phyloP scores from a whole-genome alignment of 2,329 filamentous ascomycete species.

The Sporothrix humicola region DNA sequence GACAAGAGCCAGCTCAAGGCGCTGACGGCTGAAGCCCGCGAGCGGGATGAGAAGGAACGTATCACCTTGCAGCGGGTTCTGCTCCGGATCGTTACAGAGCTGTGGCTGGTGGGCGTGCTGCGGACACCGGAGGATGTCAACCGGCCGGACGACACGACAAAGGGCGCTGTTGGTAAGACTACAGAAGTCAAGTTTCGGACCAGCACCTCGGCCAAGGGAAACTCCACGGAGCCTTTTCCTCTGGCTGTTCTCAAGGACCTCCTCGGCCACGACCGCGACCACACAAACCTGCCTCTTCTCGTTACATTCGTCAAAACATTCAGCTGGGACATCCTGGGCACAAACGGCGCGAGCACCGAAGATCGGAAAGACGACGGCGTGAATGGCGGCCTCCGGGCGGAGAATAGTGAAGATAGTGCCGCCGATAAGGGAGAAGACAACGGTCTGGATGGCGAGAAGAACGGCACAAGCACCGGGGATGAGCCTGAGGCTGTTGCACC shows the following conservation, averaged over 20 bases:
- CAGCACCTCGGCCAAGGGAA: constrained; percentile 62
- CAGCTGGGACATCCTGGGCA: constrained; percentile 90
- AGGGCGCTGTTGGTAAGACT: constrained; percentile 66
- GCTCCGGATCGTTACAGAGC: constrained; percentile 87
- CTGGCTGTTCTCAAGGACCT: constrained; percentile 98
- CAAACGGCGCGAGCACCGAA: constrained; percentile 72
- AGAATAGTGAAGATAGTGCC: constrained; percentile 35
- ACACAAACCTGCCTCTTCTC: constrained; percentile 85
- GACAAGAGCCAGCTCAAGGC: constrained; percentile 83
- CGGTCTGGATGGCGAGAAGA: background rate
- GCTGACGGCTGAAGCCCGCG: constrained; percentile 78
- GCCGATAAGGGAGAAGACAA: background rate
- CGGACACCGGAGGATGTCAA: constrained; percentile 75
- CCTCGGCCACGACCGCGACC: constrained; percentile 89
- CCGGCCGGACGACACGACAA: constrained; percentile 67
- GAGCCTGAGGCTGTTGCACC: background rate
- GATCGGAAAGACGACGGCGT: constrained; percentile 84
- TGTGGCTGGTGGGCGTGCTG: constrained; percentile 91
- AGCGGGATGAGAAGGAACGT: constrained; percentile 95
- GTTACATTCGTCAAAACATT: constrained; percentile 97
- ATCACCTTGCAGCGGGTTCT: constrained; percentile 83
- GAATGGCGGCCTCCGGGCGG: constrained; percentile 51
- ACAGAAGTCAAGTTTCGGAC: constrained; percentile 63
- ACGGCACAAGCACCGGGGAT: background rate
- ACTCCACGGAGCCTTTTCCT: constrained; percentile 87